These are phyloP conservation scores for Leishmania tropica DNA, from an alignment of 208 protist genomes.

Conservation along the genomic window DNA sequence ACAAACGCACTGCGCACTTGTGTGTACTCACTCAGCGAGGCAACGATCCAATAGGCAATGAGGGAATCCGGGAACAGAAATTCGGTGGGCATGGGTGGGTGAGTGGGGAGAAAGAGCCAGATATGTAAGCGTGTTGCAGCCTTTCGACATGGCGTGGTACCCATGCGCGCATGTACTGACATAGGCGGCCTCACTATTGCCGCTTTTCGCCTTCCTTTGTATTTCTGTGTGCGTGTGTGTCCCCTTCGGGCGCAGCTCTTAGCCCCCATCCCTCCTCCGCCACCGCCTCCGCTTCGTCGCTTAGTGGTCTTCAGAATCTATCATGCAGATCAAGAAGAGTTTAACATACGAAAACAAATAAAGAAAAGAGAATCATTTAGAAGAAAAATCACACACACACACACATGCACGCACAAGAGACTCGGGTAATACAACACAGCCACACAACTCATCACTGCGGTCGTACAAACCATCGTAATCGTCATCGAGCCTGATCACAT, in stretches of 20 bases:
- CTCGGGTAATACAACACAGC: background rate
- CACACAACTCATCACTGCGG: background rate
- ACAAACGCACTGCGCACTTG: background rate
- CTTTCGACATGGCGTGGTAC: background rate
- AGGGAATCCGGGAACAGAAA: background rate
- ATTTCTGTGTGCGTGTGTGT: background rate
- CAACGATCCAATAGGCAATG: background rate
- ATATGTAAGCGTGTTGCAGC: background rate
- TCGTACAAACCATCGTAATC: background rate
- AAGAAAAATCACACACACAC: background rate
- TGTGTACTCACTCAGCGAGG: background rate
- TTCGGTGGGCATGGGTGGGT: no score
- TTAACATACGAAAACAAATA: background rate
- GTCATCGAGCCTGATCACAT: background rate
- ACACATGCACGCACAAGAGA: background rate
- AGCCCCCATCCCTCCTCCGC: background rate
- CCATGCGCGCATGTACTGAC: background rate
- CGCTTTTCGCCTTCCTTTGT: background rate
- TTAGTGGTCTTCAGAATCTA: slow-evolving; percentile 1
- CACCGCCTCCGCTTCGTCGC: background rate
- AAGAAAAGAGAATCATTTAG: background rate
- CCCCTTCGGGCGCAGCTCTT: background rate
- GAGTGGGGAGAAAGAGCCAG: background rate
- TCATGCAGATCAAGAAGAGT: slow-evolving; percentile 1
- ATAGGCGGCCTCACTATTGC: background rate